Percentiles rank a stretch among this genome's conserved stretches.
Conservation (phyloP, 1,139 yeast species). For the Blastobotrys indianensis region DNA sequence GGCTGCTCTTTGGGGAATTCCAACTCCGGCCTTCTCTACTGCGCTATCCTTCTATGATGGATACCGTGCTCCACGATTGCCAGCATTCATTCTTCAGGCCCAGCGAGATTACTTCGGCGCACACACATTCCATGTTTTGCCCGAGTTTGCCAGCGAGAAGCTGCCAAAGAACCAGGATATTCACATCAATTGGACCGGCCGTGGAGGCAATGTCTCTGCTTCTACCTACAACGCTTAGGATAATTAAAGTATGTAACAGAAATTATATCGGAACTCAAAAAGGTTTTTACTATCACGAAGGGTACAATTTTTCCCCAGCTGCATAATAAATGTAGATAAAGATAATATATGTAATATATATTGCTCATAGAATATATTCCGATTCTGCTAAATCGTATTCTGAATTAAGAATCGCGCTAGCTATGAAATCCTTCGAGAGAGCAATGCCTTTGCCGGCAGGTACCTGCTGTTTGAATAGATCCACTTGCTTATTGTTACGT, state of each 20-base stretch:
- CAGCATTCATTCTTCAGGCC: constrained; percentile 98
- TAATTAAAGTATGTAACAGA: background rate
- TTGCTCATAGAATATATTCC: background rate
- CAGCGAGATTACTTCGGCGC: constrained; percentile 99
- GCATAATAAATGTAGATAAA: too few relatives aligned
- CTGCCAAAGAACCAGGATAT: constrained; percentile 78
- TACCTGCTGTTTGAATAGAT: background rate
- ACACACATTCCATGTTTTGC: constrained; percentile 94
- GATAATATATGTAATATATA: too few relatives aligned
- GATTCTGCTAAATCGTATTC: background rate
- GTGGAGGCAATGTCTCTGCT: constrained; percentile 96
- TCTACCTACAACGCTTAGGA: constrained; percentile 82
- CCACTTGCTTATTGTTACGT: background rate
- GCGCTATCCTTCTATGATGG: constrained; percentile 98
- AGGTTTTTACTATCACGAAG: too few relatives aligned
- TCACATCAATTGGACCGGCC: constrained; percentile 99
- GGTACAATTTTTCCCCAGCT: too few relatives aligned
- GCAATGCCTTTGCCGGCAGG: background rate
- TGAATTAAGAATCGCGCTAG: background rate
- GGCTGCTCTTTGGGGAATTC: constrained; percentile 82
- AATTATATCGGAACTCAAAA: too few relatives aligned
- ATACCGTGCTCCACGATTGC: constrained; percentile 90
- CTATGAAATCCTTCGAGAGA: constrained; percentile 3
- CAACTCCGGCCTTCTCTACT: constrained; percentile 96
- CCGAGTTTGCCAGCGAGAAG: constrained; percentile 69